A percentile compares a stretch with the other conserved stretches of the same genome.
Evolutionary conservation across 23 red algal species (phyloP).

Genomic region (Cyanidioschyzon merolae): DNA sequence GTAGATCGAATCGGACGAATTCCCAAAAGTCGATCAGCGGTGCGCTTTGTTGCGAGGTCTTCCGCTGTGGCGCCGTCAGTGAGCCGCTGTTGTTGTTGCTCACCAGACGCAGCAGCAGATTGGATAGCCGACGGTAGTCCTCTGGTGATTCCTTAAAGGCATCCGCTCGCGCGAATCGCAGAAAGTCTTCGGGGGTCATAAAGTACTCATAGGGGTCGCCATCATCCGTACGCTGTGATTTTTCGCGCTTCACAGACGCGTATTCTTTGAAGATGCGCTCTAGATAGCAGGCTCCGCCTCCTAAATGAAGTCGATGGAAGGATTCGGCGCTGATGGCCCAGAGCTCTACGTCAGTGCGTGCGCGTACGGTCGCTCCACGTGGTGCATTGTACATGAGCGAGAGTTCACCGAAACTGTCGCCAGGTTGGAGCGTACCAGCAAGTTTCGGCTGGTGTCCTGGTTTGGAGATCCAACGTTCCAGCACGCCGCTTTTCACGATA

Average conservation of each 20-base stretch:
- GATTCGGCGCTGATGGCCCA: constrained; percentile 92
- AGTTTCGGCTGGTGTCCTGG: constrained; percentile 36
- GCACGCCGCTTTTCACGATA: constrained; percentile 80
- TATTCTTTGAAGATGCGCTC: constrained; percentile 67
- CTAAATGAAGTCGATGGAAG: constrained; percentile 76
- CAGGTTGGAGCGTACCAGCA: constrained; percentile 47
- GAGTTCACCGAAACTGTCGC: constrained; percentile 86
- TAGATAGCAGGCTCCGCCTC: constrained; percentile 69
- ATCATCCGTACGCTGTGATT: neutral
- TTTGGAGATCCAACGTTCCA: constrained; percentile 67
- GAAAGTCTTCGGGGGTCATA: constrained; percentile 69
- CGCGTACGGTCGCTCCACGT: constrained; percentile 65
- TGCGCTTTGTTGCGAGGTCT: neutral
- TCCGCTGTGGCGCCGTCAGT: neutral
- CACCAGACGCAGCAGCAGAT: constrained; percentile 58
- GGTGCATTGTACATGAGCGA: constrained; percentile 91
- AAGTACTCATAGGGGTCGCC: constrained; percentile 28
- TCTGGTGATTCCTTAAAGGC: constrained; percentile 33
- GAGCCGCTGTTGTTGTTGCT: constrained; percentile 52
- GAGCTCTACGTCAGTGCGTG: constrained; percentile 84
- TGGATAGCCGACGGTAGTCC: constrained; percentile 52
- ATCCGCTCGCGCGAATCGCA: constrained; percentile 62
- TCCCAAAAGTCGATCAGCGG: constrained; percentile 96
- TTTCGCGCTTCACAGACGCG: constrained; percentile 49
- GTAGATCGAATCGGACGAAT: constrained; percentile 95